phyloP scores from a whole-genome alignment of 352 stramenopile species.

The Phytopythium aichiense region DNA sequence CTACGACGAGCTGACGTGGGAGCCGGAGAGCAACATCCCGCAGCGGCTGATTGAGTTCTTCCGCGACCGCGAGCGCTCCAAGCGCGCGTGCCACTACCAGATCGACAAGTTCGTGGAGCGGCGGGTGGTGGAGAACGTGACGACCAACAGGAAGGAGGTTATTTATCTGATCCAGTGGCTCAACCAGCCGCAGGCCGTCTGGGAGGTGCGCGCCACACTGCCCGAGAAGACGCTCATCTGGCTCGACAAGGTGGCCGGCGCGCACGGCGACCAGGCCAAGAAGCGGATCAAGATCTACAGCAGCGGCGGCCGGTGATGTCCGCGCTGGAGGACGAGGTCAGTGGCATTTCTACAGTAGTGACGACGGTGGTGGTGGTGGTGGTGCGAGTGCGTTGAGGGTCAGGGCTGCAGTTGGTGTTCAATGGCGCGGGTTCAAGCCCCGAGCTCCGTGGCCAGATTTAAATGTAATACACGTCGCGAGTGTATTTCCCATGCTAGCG shows the following conservation, averaged over 20 bases:
- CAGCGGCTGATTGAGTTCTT: constrained; percentile 59
- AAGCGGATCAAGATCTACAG: constrained; percentile 26
- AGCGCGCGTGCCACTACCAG: constrained; percentile 43
- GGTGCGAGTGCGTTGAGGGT: not conserved
- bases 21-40: constrained; percentile 66
- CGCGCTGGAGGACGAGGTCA: not conserved
- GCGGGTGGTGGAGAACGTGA: constrained; percentile 54
- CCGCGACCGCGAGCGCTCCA: constrained; percentile 40
- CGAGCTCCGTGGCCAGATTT: not conserved
- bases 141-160: constrained; percentile 42
- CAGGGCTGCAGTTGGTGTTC: not conserved
- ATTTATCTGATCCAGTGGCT: constrained; percentile 77
- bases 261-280: constrained; percentile 16
- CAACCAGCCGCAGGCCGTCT: constrained; percentile 36
- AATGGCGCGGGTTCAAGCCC: not conserved
- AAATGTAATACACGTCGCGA: not conserved
- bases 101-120: constrained; percentile 53
- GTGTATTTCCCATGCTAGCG: not conserved
- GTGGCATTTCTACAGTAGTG: not conserved
- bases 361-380: not conserved
- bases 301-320: not conserved
- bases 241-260: constrained; percentile 66
- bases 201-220: constrained; percentile 52
- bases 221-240: constrained; percentile 51
- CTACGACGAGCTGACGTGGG: constrained; percentile 79